Evolutionary conservation across 2,329 filamentous ascomycete species (phyloP).

Genomic region (Phialemonium atrogriseum): DNA sequence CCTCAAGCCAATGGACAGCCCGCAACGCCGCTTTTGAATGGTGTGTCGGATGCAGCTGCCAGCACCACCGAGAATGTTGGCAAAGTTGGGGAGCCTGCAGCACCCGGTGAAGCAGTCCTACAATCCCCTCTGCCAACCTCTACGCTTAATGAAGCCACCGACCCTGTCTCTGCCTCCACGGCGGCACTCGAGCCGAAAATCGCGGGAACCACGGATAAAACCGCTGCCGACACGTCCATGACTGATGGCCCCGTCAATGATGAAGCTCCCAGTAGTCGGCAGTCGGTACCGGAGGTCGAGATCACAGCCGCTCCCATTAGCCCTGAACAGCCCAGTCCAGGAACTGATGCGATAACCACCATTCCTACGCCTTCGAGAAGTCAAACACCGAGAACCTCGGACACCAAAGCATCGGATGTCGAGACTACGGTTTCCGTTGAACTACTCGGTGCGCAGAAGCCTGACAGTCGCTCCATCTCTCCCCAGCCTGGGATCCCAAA

Average conservation of each 20-base stretch:
- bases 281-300: conserved; percentile 16
- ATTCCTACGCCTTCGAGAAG: conserved; percentile 34
- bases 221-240: conserved; percentile 15
- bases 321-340: conserved; percentile 27
- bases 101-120: too few species aligned
- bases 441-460: conserved; percentile 22
- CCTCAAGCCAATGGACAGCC: conserved; percentile 3
- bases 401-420: conserved; percentile 42
- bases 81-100: too few species aligned
- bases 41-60: too few species aligned
- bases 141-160: too few species aligned
- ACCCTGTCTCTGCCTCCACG: too few species aligned
- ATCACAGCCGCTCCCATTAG: conserved; percentile 13
- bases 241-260: conserved; percentile 10
- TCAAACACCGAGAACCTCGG: conserved; percentile 38
- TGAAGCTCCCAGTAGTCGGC: conserved; percentile 3
- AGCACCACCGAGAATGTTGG: too few species aligned
- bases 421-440: conserved; percentile 32
- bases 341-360: conserved; percentile 34
- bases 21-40: too few species aligned
- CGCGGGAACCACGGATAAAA: neutral
- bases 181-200: neutral
- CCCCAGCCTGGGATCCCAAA: conserved; percentile 36
- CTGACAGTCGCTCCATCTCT: conserved; percentile 23
- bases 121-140: too few species aligned